Evolutionary conservation across 768 basidiomycete species (phyloP).

Genomic region (Pulveroboletus frians): DNA sequence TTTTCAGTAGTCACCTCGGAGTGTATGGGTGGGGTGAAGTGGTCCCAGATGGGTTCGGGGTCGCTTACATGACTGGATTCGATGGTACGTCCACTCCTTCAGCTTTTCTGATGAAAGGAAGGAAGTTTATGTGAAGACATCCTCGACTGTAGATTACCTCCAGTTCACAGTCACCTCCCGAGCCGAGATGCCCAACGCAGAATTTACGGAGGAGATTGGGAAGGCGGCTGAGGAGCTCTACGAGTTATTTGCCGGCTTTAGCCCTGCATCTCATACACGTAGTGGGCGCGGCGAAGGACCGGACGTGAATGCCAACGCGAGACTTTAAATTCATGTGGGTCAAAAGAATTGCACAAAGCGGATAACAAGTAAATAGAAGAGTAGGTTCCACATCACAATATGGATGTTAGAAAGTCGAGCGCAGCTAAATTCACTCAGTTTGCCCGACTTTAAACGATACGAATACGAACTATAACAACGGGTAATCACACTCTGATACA

Average conservation of each 20-base stretch:
- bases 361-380: background rate
- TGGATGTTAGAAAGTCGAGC: background rate
- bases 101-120: background rate
- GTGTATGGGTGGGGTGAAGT: conserved; percentile 96
- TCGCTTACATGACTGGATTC: conserved; percentile 91
- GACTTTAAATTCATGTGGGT: conserved; percentile 18
- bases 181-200: conserved; percentile 73
- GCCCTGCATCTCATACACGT: background rate
- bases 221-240: conserved; percentile 66
- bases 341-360: background rate
- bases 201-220: conserved; percentile 66
- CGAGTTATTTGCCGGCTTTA: conserved; percentile 39
- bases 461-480: conserved; percentile 2
- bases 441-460: background rate
- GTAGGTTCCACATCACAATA: background rate
- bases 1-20: conserved; percentile 80
- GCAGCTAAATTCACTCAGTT: background rate
- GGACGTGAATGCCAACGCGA: conserved; percentile 1
- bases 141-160: conserved; percentile 51
- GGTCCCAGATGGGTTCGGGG: conserved; percentile 89
- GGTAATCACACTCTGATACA: conserved; percentile 4
- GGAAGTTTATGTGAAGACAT: conserved; percentile 1
- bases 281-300: background rate
- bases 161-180: conserved; percentile 87
- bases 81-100: conserved; percentile 45